Percentiles rank a stretch among this genome's conserved stretches.
These are phyloP conservation scores for Plasmodium falciparum DNA, from an alignment of 169 alveolate species.

Conservation along the genomic window DNA sequence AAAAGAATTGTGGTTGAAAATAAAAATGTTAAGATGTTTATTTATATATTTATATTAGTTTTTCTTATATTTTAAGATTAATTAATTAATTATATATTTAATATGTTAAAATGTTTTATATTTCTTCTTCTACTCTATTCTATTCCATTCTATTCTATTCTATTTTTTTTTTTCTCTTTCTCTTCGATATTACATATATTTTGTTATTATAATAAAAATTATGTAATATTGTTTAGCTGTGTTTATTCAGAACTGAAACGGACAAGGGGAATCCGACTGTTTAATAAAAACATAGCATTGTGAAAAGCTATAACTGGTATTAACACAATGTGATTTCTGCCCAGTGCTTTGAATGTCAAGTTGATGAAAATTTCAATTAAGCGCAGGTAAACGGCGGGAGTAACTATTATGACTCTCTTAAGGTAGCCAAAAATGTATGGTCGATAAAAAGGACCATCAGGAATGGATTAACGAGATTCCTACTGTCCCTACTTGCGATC, in stretches of 20 bases:
- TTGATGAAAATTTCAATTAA: slow-evolving; percentile 91
- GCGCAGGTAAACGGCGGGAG: slow-evolving; percentile 96
- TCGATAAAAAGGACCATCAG: slow-evolving; percentile 93
- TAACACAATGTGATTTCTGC: slow-evolving; percentile 95
- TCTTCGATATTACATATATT: not conserved
- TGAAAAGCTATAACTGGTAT: slow-evolving; percentile 91
- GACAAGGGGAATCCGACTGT: slow-evolving; percentile 95
- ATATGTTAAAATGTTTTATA: no score
- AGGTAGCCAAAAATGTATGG: slow-evolving; percentile 94
- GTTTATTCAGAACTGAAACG: slow-evolving; percentile 93
- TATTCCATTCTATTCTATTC: no score
- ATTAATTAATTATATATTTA: no score
- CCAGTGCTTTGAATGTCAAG: slow-evolving; percentile 95
- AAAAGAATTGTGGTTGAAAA: slow-evolving; percentile 25
- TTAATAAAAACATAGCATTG: slow-evolving; percentile 93
- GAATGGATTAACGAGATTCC: slow-evolving; percentile 94
- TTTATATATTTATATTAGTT: no score
- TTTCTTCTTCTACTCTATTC: slow-evolving; percentile 19
- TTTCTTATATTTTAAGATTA: no score
- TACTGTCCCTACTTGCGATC: slow-evolving; percentile 95
- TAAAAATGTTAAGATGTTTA: no score
- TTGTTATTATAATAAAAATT: slow-evolving; percentile 61
- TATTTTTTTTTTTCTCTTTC: not conserved
- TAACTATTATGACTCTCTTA: slow-evolving; percentile 93
- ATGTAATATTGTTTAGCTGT: slow-evolving; percentile 78